Evolutionary conservation across 2,329 filamentous ascomycete species (phyloP).

Genomic region (Cladosporium sp.): DNA sequence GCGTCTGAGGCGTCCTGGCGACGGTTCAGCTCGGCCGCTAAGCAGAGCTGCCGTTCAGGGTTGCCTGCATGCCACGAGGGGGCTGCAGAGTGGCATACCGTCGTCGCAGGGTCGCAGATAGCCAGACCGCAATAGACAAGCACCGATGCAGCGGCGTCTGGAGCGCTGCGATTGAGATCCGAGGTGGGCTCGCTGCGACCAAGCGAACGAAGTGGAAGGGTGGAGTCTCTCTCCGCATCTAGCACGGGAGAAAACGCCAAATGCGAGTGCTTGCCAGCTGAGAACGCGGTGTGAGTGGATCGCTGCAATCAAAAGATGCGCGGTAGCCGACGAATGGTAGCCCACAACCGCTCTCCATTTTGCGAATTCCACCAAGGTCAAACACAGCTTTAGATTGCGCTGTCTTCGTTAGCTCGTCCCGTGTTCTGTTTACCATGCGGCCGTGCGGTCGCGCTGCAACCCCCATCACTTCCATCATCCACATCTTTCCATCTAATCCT

Average conservation of each 20-base stretch:
- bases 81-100: constrained; percentile 5
- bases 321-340: constrained; percentile 7
- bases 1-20: constrained; percentile 16
- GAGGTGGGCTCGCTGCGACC: neutral
- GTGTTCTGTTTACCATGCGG: constrained; percentile 21
- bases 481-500: constrained; percentile 10
- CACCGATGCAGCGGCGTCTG: constrained; percentile 13
- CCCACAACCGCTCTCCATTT: constrained; percentile 15
- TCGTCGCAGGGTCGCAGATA: constrained; percentile 5
- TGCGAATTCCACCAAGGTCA: constrained; percentile 5
- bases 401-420: constrained; percentile 19
- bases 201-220: constrained; percentile 8
- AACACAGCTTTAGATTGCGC: constrained; percentile 17
- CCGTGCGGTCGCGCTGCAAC: constrained; percentile 15
- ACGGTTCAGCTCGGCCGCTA: constrained; percentile 12
- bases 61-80: constrained; percentile 14
- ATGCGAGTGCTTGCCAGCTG: constrained; percentile 12
- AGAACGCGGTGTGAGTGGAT: constrained; percentile 19
- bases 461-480: constrained; percentile 14
- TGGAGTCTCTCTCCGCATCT: constrained; percentile 12
- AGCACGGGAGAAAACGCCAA: constrained; percentile 6
- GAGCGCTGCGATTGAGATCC: constrained; percentile 3
- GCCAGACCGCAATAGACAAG: constrained; percentile 3
- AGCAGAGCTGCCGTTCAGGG: constrained; percentile 6
- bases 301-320: constrained; percentile 18